Evolutionary conservation across 75 land plant genomes (phyloP).

Genomic region (Picea glauca): DNA sequence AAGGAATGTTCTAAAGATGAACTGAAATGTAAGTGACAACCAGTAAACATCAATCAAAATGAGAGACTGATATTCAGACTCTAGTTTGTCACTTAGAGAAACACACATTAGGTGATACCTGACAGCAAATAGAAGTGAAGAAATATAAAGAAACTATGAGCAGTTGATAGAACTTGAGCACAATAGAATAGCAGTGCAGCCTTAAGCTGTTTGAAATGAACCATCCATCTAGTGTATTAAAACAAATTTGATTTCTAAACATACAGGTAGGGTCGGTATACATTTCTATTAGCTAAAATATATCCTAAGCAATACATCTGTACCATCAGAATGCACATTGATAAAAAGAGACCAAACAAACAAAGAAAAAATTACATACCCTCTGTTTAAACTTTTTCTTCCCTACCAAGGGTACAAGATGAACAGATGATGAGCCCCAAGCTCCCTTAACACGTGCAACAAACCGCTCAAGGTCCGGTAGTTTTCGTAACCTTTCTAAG

Average conservation of each 20-base stretch:
- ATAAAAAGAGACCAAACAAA: not conserved
- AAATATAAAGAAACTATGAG: not conserved
- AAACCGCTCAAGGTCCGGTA: conserved; percentile 87
- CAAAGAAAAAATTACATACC: conserved; percentile 17
- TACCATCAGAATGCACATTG: not conserved
- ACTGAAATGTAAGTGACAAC: not conserved
- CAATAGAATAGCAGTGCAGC: not conserved
- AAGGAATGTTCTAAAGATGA: not conserved
- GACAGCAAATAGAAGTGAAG: not conserved
- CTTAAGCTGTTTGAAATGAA: not conserved
- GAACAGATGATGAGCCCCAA: conserved; percentile 42
- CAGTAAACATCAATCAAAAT: not conserved
- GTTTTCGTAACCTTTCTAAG: conserved; percentile 47
- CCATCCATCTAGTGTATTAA: not conserved
- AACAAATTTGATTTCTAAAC: not conserved
- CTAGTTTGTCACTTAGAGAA: not conserved
- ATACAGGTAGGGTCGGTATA: not conserved
- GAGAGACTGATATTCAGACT: no score
- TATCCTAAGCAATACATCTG: not conserved
- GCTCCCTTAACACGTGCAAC: conserved; percentile 62
- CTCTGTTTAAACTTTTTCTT: conserved; percentile 48
- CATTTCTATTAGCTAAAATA: not conserved
- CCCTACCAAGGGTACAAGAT: conserved; percentile 47
- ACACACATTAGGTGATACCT: not conserved
- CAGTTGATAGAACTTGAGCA: not conserved